Evolutionary conservation across 2,329 filamentous ascomycete species (phyloP), one percentile per base, ranked within the genome.

Genomic region (Neophaeococcomyces mojaviensis): DNA sequence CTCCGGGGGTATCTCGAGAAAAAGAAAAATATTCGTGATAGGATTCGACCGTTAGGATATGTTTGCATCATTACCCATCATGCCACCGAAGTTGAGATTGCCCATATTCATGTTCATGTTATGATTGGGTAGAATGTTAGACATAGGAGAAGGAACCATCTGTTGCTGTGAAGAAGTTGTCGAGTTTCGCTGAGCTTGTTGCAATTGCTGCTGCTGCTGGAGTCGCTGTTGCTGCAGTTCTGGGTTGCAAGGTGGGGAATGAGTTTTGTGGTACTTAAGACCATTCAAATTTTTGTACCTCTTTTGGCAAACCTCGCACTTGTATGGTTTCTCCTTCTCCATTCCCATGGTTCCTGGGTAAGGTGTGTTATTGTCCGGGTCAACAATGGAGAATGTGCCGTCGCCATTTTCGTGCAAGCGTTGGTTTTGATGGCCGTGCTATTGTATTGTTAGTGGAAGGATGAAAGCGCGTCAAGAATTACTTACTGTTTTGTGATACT

Each of bases 261-360:
- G 84, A 52, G 82, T 79, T 66, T 86, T 87, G 69, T 84, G 81
- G 63, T 98, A 98, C 80, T 98, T 98, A 52, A 98, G 78, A 5
- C 92, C 92, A 67, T 98, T 98, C 50, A 98, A 68, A 62, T 98
- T 98, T 81, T 98, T 98, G 71, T 98, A 98, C 43, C 92, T 85
- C 73, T 98, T 98, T 59, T 90, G 89, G 63, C 92, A 98, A 9
- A 88, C 84, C 55, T 97, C 89, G 66, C 92, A 98, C 61, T 89
- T 89, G 65, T 97, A 97, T 2, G 92, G 92, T 72, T 98, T 98
- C 71, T 97, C 90, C 66, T 97, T 98, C 69, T 98, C 92, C 92
- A 98, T 98, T n/a, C 92, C 92, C 30, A 95, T 73, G 1, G 92
- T 97, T 26, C 92, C 92, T 0, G 92, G 92, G 55, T 97, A 98